These are phyloP conservation scores for Nicotiana paniculata DNA, from an alignment of 257 asterid genomes.

Conservation along the genomic window DNA sequence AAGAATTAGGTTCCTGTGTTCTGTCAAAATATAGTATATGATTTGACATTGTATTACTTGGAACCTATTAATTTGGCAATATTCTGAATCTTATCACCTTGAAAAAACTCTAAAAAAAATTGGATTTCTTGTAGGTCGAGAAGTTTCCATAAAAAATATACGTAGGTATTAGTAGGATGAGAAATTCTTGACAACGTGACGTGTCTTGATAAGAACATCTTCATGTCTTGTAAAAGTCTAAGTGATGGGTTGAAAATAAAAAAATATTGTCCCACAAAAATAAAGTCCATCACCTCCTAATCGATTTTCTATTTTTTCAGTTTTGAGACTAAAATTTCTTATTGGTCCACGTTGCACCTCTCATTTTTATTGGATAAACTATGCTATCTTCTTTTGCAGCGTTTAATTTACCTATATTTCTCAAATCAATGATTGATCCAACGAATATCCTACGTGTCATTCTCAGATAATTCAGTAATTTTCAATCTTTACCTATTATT, in stretches of 20 bases:
- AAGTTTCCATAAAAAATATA: not conserved
- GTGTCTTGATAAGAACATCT: constrained; percentile 7
- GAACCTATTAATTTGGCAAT: not conserved
- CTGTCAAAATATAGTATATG: not conserved
- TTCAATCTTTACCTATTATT: not conserved
- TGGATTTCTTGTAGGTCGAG: not conserved
- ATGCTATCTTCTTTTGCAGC: not conserved
- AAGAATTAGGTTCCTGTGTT: not conserved
- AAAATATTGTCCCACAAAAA: constrained; percentile 2
- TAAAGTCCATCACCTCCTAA: not conserved
- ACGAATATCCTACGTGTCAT: constrained; percentile 2
- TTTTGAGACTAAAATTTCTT: not conserved
- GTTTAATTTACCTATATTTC: not conserved
- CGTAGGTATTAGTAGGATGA: not conserved
- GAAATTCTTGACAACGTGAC: not conserved
- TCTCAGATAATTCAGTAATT: constrained; percentile 11
- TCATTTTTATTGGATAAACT: not conserved
- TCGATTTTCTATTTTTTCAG: not conserved
- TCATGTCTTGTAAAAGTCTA: not conserved
- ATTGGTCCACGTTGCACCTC: constrained; percentile 4
- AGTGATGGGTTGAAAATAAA: not conserved
- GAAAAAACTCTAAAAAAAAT: not conserved
- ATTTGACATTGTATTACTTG: not conserved
- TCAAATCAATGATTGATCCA: not conserved
- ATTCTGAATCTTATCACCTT: not conserved